phyloP scores from a whole-genome alignment of 345 rosid genomes.

The Rhodomyrtus tomentosa region DNA sequence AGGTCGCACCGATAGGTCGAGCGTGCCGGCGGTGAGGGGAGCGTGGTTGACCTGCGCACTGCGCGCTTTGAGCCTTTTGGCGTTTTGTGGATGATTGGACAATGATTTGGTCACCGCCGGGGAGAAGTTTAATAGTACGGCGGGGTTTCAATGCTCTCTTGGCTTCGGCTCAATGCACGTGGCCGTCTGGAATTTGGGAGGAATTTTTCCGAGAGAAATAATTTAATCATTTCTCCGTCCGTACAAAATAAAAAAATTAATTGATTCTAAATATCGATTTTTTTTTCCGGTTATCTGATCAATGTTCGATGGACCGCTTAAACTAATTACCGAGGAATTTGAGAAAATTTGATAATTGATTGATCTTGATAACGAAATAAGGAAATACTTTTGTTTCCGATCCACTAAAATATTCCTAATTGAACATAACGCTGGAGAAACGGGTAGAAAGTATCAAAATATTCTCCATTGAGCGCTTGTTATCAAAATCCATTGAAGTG shows the following conservation, averaged over 20 bases:
- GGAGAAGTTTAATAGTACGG: not conserved
- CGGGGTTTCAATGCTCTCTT: not conserved
- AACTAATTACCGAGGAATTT: not conserved
- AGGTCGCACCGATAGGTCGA: not conserved
- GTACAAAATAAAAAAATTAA: not conserved
- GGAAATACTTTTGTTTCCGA: not conserved
- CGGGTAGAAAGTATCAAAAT: not conserved
- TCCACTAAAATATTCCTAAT: not conserved
- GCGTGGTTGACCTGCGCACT: not conserved
- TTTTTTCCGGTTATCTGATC: not conserved
- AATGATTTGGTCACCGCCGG: not conserved
- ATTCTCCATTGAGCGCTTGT: not conserved
- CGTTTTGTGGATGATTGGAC: not conserved
- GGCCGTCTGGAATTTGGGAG: not conserved
- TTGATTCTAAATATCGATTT: too few relatives aligned
- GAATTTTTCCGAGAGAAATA: not conserved
- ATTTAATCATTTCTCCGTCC: not conserved
- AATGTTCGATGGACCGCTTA: not conserved
- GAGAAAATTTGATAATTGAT: not conserved
- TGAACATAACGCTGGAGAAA: not conserved
- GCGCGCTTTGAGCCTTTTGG: too few relatives aligned
- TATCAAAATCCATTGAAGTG: accelerated
- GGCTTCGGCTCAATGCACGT: not conserved
- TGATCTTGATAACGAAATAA: too few relatives aligned
- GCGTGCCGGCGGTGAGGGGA: not conserved